A percentile compares a stretch with the other conserved stretches of the same genome.
Conservation (phyloP, 2,329 filamentous ascomycete genomes). For the Diaporthe humulicola region DNA sequence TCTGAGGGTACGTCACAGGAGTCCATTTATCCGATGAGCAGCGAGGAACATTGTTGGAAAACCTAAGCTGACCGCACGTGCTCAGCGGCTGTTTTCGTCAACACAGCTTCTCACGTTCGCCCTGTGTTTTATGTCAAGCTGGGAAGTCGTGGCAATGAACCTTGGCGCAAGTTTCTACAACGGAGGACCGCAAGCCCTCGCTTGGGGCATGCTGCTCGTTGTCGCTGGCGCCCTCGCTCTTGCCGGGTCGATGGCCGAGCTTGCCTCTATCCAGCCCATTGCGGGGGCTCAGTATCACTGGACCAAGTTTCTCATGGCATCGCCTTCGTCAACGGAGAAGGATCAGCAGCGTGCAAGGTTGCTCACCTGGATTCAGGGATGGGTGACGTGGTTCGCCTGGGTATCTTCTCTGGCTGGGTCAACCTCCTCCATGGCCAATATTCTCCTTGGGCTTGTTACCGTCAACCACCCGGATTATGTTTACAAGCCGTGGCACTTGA, state of each 20-base stretch:
- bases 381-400: conserved; percentile 58
- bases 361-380: conserved; percentile 46
- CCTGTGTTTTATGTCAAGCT: conserved; percentile 28
- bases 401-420: conserved; percentile 50
- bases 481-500: conserved; percentile 52
- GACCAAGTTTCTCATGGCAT: conserved; percentile 45
- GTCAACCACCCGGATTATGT: conserved; percentile 36
- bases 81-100: conserved; percentile 28
- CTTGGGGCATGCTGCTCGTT: conserved; percentile 49
- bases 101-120: conserved; percentile 35
- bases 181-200: conserved; percentile 49
- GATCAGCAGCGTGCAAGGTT: background rate
- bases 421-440: conserved; percentile 43
- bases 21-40: no score
- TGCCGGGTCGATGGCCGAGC: conserved; percentile 53
- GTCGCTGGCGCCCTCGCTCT: conserved; percentile 48
- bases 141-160: conserved; percentile 31
- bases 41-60: background rate
- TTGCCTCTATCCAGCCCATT: conserved; percentile 55
- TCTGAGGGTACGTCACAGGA: background rate
- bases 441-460: conserved; percentile 11
- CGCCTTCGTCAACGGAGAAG: background rate
- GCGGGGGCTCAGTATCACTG: conserved; percentile 59
- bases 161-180: conserved; percentile 47
- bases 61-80: conserved; percentile 9